Evolutionary conservation across 108 stramenopile species (phyloP), one percentile per base, ranked within the genome.

Genomic region (Nannochloropsis salina): DNA sequence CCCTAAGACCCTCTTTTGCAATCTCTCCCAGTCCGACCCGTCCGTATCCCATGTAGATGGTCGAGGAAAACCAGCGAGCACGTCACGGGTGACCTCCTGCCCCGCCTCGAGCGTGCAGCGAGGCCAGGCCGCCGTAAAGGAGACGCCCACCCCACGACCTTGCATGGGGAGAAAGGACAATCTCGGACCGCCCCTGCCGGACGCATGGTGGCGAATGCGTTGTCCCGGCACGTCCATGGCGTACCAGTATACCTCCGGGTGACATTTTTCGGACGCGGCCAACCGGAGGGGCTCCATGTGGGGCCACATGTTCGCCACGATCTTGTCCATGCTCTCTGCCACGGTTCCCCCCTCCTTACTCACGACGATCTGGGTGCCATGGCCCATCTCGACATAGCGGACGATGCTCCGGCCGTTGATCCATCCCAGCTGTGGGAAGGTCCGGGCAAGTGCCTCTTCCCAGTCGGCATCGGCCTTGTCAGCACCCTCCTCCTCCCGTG

Each of bases 321-420:
- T 15, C 61, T 74, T 74, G 61, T 74, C 61, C 15, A 74, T 74
- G 61, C 61, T n/a, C 61, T 74, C 61, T 3, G 61, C 61, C 4
- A 74, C 61, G 20, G 61, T n/a, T n/a, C 61, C 61, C 4, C 61
- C 61, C 61, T 74, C 61, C 5, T n/a, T 74, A 2, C 61, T n/a
- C 6, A 74, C 2, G 20, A 74, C 61, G 20, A 74, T n/a, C 61
- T n/a, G 15, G 8, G 4, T n/a, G 31, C 31, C 31, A 31, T 31
- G 31, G 31, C 31, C 31, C 31, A 31, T 31, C 15, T 74, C 6
- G 8, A 2, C n/a, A n/a, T n/a, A n/a, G 61, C 61, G 61, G 15
- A n/a, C n/a, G 61, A 74, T 74, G n/a, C 61, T 74, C n/a, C 61
- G 61, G 6, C 61, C 61, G 61, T 74, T 74, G 61, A 74, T 74